Evolutionary conservation across 2,329 filamentous ascomycete genomes (phyloP), one percentile per base, ranked within the genome.

Genomic region (Fusarium nanum): DNA sequence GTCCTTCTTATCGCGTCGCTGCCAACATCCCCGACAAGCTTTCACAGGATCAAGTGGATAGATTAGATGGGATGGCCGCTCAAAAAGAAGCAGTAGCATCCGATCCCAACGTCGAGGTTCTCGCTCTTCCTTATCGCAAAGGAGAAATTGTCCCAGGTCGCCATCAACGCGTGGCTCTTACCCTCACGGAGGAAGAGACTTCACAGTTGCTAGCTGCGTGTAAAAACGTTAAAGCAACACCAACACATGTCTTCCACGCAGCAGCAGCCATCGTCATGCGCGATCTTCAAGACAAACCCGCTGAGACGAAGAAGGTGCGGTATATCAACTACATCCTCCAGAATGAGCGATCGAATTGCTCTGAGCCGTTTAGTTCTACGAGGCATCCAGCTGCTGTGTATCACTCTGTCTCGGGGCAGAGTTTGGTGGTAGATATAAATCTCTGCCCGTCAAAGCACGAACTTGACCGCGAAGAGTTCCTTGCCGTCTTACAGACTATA

Each of bases 241-340:
- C 75, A 2, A 80, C 78, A 0, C 77, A 81, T 12, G 72, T 60
- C 3, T 81, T 79, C 55, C 79, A 81, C 32, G 75, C 79, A 3
- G 76, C 78, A 6, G 73, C 77, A 6, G 73, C 78, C 1, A 67
- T 80, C 3, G 67, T 72, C 0, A 41, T 78, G 6, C 64, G 78
- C n/a, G 71, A 79, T 49, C 56, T 77, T 0, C 75, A 78, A 5
- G 23, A 62, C 3, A 58, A 20, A 12, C 37, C 64, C 0, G 0
- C 52, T 0, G 9, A 55, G 27, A n/a, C 56, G 0, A 70, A 64
- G 16, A 49, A 28, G 1, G 75, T 77, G 0, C 58, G 72, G 0
- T 80, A 79, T 52, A 62, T 77, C 37, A 76, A 70, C 32, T 79
- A 80, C 60, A 73, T 79, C 47, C 61, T 80, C 10, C 75, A 72